Percentiles rank a stretch among this genome's conserved stretches.
Conservation (phyloP, 441 rosid species). For the Pelargonium myrrhifolium region DNA sequence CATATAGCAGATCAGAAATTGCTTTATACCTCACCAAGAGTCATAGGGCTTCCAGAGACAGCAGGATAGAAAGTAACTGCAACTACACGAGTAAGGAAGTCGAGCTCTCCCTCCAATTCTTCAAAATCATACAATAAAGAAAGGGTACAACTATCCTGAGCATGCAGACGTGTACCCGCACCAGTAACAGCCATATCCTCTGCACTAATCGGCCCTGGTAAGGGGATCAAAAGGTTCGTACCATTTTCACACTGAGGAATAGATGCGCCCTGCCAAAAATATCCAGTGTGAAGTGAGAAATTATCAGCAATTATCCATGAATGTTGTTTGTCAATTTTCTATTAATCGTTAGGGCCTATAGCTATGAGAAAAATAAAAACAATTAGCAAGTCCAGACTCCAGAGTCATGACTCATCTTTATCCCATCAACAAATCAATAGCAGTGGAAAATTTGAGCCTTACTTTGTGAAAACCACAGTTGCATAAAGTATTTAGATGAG, state of each 20-base stretch:
- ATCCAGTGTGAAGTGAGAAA: background rate
- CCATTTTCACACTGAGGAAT: slow-evolving; percentile 84
- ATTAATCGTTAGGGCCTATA: background rate
- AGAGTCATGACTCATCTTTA: background rate
- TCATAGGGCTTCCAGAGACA: slow-evolving; percentile 61
- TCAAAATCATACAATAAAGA: slow-evolving; percentile 83
- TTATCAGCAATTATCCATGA: background rate
- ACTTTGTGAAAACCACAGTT: background rate
- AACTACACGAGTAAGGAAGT: slow-evolving; percentile 91
- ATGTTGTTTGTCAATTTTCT: background rate
- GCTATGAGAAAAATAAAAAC: background rate
- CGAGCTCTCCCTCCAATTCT: slow-evolving; percentile 89
- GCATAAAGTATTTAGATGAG: background rate
- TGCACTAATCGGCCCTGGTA: slow-evolving; percentile 65
- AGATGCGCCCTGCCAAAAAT: slow-evolving; percentile 64
- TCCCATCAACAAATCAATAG: background rate
- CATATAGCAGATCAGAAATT: slow-evolving; percentile 3
- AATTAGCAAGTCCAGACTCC: background rate
- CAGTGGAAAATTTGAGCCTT: background rate
- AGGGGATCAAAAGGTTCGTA: slow-evolving; percentile 78
- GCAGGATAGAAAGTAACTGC: slow-evolving; percentile 89
- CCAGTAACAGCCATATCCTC: slow-evolving; percentile 92
- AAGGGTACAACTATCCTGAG: slow-evolving; percentile 53
- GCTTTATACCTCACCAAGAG: slow-evolving; percentile 82
- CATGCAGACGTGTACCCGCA: slow-evolving; percentile 80